Evolutionary conservation across 2,329 filamentous ascomycete species (phyloP), one percentile per base, ranked within the genome.

Genomic region (Clonostachys rhizophaga): DNA sequence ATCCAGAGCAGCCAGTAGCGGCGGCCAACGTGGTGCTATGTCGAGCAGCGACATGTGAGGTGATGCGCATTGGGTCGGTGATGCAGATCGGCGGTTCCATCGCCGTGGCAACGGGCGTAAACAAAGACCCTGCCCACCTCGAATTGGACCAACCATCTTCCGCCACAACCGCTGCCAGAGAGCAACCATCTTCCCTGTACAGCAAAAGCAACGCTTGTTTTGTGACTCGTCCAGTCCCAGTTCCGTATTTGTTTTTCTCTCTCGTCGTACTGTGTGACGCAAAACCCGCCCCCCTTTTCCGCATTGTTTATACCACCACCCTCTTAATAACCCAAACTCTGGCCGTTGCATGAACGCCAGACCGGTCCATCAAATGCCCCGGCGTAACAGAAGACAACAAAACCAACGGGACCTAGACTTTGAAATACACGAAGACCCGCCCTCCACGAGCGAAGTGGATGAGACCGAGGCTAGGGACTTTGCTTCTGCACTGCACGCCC

Each of bases 371-470:
- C 47, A 42, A 42, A 58, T 58, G 57, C 54, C 59, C 56, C 58
- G 61, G 52, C 56, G 56, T 39, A 57, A 54, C 16, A 58, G 53
- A 50, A 54, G 58, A 47, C 24, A 30, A 30, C 24, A 30, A 30
- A 2, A 30, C 24, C 24, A 30, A 30, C 24, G 24, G 8, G 66
- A 72, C 50, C 54, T 64, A 53, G 67, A 76, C 52, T 75, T 78
- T 50, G 60, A 73, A 9, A 76, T 73, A 53, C 70, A 72, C 64
- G 63, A 74, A 55, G 74, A 78, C 30, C 12, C n/a, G 14, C 36
- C 36, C 12, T 12, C 51, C 11, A 46, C 45, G 36, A 40, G 47
- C 24, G 53, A 37, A 18, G 44, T 52, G 36, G 24, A 30, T 10
- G 43, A 43, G 48, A 16, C 12, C 8, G 33, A 11, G 33, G 12